Evolutionary conservation across 345 rosid genomes (phyloP), one percentile per base, ranked within the genome.

Genomic region (Arabis hirsuta): DNA sequence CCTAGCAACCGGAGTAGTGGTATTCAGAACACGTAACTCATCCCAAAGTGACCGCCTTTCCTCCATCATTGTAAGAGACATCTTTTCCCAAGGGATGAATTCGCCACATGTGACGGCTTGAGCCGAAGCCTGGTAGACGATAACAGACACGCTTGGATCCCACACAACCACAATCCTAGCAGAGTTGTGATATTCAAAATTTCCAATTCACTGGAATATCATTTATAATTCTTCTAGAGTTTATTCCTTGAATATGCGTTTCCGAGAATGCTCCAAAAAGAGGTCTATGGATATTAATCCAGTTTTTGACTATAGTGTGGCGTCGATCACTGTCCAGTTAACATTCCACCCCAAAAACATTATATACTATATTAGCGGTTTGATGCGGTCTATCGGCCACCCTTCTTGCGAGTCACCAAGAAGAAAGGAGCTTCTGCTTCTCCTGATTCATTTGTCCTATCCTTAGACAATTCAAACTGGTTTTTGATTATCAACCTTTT

Each of bases 221-320:
- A 0, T 0, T 1, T 0, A 2, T 2, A 7, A 54, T 29, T 0
- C 20, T 7, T 29, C 20, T 6, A 0, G 6, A 3, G 4, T 12
- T n/a, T n/a, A n/a, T n/a, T n/a, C n/a, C n/a, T n/a, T n/a, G n/a
- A n/a, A n/a, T n/a, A n/a, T n/a, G n/a, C n/a, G n/a, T n/a, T n/a
- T n/a, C n/a, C n/a, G n/a, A n/a, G n/a, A n/a, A n/a, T n/a, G n/a
- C n/a, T n/a, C n/a, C n/a, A n/a, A n/a, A n/a, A n/a, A n/a, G n/a
- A n/a, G n/a, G n/a, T n/a, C n/a, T n/a, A n/a, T n/a, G n/a, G n/a
- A n/a, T n/a, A n/a, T n/a, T 54, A 27, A 54, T 54, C 58, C 58
- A 54, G 3, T 29, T 2, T 1, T 3, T 54, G 11, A 3, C 14
- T 11, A 13, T 11, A 6, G 2, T 7, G 58, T 54, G 58, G 39